Conservation (phyloP, 495 filamentous ascomycete genomes). For the Neurospora sublineolata region DNA sequence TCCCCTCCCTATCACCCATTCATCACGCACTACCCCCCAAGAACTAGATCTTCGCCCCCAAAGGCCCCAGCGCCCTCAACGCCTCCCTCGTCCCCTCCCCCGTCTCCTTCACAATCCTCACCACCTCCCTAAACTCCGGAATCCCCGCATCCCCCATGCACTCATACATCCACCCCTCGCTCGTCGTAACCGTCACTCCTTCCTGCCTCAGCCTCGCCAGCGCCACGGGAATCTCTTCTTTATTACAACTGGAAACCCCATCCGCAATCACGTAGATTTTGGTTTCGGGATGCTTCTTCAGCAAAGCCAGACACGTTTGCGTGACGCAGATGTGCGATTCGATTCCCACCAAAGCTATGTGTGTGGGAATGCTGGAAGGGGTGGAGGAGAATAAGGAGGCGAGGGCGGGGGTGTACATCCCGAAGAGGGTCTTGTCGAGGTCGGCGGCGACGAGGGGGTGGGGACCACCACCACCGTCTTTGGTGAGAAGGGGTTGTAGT, state of each 20-base stretch:
- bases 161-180: constrained; percentile 89
- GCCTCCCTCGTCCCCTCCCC: constrained; percentile 52
- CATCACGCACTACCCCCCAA: neutral
- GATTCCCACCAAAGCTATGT: constrained; percentile 68
- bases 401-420: constrained; percentile 54
- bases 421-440: constrained; percentile 81
- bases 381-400: constrained; percentile 32
- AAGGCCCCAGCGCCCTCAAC: constrained; percentile 41
- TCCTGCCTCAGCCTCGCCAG: constrained; percentile 60
- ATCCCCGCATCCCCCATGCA: constrained; percentile 78
- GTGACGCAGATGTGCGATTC: constrained; percentile 92
- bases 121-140: constrained; percentile 61
- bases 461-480: neutral
- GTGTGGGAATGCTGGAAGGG: constrained; percentile 4
- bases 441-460: constrained; percentile 35
- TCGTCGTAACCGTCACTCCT: constrained; percentile 73
- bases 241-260: constrained; percentile 76
- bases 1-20: too few relatives aligned
- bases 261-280: constrained; percentile 84
- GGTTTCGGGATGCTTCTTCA: constrained; percentile 50
- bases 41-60: neutral
- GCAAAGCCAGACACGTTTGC: constrained; percentile 77
- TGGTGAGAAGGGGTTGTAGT: constrained; percentile 28
- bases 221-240: constrained; percentile 69
- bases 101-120: constrained; percentile 68